Evolutionary conservation across 2,329 filamentous ascomycete species (phyloP).

Genomic region (Phyllosticta citrichinensis): DNA sequence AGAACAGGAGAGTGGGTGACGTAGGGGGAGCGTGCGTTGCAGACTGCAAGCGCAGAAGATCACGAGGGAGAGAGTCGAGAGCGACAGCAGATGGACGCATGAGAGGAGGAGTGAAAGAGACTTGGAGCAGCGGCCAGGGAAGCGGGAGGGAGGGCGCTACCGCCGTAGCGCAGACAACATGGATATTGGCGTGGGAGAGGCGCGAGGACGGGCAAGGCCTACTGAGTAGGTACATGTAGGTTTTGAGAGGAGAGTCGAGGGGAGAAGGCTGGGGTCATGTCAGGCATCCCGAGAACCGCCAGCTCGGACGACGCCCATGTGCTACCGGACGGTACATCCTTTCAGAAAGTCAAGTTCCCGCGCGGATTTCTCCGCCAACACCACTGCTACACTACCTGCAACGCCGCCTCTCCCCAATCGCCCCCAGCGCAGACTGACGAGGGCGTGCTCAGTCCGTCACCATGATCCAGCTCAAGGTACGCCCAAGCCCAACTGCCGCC

Average conservation of each 20-base stretch:
- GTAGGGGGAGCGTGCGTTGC: conserved; percentile 10
- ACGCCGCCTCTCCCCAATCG: neutral
- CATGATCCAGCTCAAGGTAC: conserved; percentile 61
- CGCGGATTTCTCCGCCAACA: conserved; percentile 6
- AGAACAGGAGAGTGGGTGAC: conserved; percentile 8
- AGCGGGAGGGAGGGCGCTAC: conserved; percentile 19
- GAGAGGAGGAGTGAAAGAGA: conserved; percentile 11
- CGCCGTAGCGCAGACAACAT: conserved; percentile 3
- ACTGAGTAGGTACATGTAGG: neutral
- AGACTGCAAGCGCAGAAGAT: conserved; percentile 8
- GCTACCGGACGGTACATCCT: neutral
- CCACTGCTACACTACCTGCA: conserved; percentile 6
- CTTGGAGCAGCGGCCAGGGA: conserved; percentile 4
- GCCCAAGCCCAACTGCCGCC: neutral
- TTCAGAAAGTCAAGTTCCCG: neutral
- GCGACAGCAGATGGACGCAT: conserved; percentile 6
- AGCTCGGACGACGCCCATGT: neutral
- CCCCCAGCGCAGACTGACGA: neutral
- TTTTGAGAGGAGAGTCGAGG: neutral
- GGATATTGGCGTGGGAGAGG: neutral
- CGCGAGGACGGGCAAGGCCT: neutral
- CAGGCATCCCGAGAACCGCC: neutral
- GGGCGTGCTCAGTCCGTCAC: conserved; percentile 27
- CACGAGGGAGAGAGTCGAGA: conserved; percentile 10
- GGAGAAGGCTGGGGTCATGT: neutral